These are phyloP conservation scores for Pythium dissimile DNA, from an alignment of 352 stramenopile genomes.

Conservation along the genomic window DNA sequence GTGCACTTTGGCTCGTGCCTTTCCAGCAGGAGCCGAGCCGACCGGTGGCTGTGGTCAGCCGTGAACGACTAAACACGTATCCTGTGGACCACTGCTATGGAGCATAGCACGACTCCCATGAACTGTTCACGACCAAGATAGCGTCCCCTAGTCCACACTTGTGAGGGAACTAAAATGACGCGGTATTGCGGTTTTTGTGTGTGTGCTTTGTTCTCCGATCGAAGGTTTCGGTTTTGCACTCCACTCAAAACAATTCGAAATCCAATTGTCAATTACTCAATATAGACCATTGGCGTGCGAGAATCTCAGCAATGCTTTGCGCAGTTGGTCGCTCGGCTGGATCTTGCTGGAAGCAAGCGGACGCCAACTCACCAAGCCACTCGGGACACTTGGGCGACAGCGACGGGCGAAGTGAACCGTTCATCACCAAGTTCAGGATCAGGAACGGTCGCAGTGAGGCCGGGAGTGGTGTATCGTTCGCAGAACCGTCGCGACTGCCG, in stretches of 20 bases:
- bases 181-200: no score
- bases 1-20: no score
- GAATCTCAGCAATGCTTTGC: neutral
- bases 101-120: no score
- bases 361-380: conserved; percentile 8
- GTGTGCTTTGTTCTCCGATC: neutral
- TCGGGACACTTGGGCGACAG: conserved; percentile 7
- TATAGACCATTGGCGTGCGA: conserved; percentile 2
- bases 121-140: no score
- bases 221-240: neutral
- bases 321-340: neutral
- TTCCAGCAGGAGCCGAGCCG: no score
- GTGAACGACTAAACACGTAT: no score
- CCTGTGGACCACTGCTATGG: no score
- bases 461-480: neutral
- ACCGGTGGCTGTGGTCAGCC: no score
- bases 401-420: conserved; percentile 6
- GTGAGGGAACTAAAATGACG: no score
- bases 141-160: no score
- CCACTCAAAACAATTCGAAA: neutral
- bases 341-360: neutral
- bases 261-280: conserved; percentile 1
- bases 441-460: conserved; percentile 9
- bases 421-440: conserved; percentile 20
- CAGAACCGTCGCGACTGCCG: neutral